Evolutionary conservation across 2,329 filamentous ascomycete species (phyloP).

Genomic region (Arthroderma uncinatum): DNA sequence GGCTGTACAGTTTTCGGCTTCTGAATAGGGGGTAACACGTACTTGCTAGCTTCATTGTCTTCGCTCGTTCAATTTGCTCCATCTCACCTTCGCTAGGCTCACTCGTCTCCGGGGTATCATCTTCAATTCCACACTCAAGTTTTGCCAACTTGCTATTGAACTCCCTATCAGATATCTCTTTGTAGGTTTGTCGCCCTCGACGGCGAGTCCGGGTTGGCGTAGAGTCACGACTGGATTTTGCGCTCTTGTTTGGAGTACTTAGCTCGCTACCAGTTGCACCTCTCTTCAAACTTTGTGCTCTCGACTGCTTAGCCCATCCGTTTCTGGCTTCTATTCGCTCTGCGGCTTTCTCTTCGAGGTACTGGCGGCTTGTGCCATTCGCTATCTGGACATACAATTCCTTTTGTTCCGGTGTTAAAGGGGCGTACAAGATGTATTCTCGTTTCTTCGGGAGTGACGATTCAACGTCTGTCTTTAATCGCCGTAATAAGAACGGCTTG

Average conservation of each 20-base stretch:
- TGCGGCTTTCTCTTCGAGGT: conserved; percentile 41
- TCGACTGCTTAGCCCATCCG: conserved; percentile 18
- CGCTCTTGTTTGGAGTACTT: conserved; percentile 54
- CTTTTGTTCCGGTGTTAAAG: conserved; percentile 79
- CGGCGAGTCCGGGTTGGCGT: conserved; percentile 52
- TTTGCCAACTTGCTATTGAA: conserved; percentile 61
- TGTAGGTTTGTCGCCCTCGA: conserved; percentile 48
- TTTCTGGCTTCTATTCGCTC: conserved; percentile 37
- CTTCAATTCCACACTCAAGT: conserved; percentile 45
- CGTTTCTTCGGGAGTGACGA: conserved; percentile 86
- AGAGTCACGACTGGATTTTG: conserved; percentile 61
- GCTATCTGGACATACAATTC: conserved; percentile 82
- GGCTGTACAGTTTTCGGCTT: neutral
- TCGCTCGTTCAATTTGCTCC: conserved; percentile 54
- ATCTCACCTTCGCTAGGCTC: conserved; percentile 37
- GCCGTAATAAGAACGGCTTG: conserved; percentile 76
- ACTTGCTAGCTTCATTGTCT: conserved; percentile 67
- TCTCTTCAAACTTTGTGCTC: conserved; percentile 46
- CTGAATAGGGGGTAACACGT: conserved; percentile 26
- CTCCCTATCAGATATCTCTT: conserved; percentile 66
- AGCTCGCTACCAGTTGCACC: conserved; percentile 39
- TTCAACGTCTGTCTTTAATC: conserved; percentile 89
- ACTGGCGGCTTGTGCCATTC: conserved; percentile 54
- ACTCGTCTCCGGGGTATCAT: conserved; percentile 40
- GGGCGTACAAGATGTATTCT: conserved; percentile 90